Conservation (phyloP, 176 grass and related monocot species). For the Raddia distichophylla region DNA sequence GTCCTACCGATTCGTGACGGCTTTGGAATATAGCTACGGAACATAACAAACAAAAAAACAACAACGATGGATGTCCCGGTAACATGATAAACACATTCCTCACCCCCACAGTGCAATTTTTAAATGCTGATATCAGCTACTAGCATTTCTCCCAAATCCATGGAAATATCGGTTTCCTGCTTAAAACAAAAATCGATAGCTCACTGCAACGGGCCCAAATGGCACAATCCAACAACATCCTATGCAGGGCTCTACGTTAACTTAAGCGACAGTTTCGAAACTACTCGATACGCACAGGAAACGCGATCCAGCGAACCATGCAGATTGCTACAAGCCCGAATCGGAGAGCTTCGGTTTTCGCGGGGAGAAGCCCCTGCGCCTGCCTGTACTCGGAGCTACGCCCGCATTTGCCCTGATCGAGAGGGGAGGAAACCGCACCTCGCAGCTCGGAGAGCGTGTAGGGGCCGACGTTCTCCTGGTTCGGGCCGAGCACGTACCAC, state of each 20-base stretch:
- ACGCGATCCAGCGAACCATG: background rate
- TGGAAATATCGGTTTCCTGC: background rate
- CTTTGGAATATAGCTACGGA: background rate
- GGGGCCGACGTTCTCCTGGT: constrained; percentile 82
- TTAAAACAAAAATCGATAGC: background rate
- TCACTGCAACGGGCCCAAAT: constrained; percentile 8
- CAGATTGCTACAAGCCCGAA: background rate
- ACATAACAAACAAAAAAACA: background rate
- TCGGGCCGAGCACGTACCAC: constrained; percentile 89
- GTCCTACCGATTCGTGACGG: background rate
- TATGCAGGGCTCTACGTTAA: background rate
- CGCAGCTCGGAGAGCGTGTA: constrained; percentile 74
- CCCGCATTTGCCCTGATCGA: constrained; percentile 9
- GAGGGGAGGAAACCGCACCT: constrained; percentile 39
- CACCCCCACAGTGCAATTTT: background rate
- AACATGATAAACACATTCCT: background rate
- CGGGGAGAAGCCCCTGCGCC: background rate
- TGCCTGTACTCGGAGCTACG: background rate
- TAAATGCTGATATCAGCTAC: background rate
- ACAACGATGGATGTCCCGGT: background rate
- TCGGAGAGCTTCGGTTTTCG: background rate
- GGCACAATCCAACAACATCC: background rate
- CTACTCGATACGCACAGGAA: background rate
- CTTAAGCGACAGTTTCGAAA: background rate
- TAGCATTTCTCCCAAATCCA: background rate